These are phyloP conservation scores for Aspergillus versicolor DNA, from an alignment of 2,329 filamentous ascomycete genomes.

Conservation along the genomic window DNA sequence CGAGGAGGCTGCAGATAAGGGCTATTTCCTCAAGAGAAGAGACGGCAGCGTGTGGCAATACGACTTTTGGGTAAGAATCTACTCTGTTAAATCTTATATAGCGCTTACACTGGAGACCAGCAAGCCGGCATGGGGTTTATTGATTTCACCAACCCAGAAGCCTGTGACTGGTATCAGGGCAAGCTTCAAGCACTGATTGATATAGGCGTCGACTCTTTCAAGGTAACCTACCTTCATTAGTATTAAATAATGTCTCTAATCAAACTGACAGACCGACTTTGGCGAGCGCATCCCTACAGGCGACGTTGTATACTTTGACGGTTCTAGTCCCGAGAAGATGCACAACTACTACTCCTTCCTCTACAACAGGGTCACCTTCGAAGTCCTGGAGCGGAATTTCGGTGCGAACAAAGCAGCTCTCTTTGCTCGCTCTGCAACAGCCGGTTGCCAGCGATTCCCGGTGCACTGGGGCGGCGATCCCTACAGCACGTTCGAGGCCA, in stretches of 20 bases:
- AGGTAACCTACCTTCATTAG: not conserved
- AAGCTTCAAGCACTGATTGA: conserved; percentile 8
- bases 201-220: conserved; percentile 13
- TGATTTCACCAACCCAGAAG: conserved; percentile 13
- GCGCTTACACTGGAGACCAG: no score
- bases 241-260: no score
- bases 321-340: conserved; percentile 8
- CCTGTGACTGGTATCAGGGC: conserved; percentile 13
- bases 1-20: conserved; percentile 10
- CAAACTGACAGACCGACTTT: conserved; percentile 3
- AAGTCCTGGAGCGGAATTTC: conserved; percentile 3
- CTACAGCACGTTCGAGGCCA: conserved; percentile 9
- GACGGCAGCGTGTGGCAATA: conserved; percentile 13
- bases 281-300: conserved; percentile 13
- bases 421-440: conserved; percentile 11
- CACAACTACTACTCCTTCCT: conserved; percentile 14
- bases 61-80: conserved; percentile 4
- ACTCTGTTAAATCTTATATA: no score
- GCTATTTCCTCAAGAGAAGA: conserved; percentile 7
- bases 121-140: conserved; percentile 13
- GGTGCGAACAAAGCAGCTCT: conserved; percentile 9
- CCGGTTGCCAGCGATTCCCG: conserved; percentile 11
- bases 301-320: conserved; percentile 9
- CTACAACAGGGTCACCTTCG: conserved; percentile 11
- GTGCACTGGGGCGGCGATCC: conserved; percentile 13